Evolutionary conservation across 2,329 filamentous ascomycete genomes (phyloP), one percentile per base, ranked within the genome.

Genomic region (Tolypocladium pustulatum): DNA sequence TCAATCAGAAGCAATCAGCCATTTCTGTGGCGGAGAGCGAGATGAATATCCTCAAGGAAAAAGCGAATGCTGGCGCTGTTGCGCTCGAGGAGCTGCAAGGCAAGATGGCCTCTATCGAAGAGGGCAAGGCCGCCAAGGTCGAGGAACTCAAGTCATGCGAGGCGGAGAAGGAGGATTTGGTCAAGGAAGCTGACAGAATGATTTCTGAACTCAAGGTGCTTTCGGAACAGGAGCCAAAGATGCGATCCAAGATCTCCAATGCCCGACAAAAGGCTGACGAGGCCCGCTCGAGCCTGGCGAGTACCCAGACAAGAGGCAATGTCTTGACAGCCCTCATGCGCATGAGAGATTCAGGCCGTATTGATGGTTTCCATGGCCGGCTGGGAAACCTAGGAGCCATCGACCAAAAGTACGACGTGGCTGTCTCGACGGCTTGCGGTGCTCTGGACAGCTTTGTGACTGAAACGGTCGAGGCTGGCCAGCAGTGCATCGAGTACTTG

Each of bases 401-500:
- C 64, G 92, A 99, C 67, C 82, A 90, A 69, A 90, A 90, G 73
- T 99, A 96, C 72, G 94, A 99, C 68, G 85, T 99, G 51, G 94
- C 94, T n/a, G 96, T 99, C 61, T 99, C 95, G 0, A 99, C 94
- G 0, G 95, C 94, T 13, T 97, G 94, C 65, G 87, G 90, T 53
- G 83, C 89, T 2, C 83, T 99, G 12, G 91, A 99, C 73, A 96
- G 97, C 69, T 92, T 99, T 73, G 93, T 99, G 12, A 96, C 96
- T 0, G 94, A 97, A 67, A 92, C 90, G 0, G 93, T 97, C 17
- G 94, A 97, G 67, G 90, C 91, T 60, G 94, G 92, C 63, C 94
- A 99, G 73, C 92, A 97, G 71, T 99, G 95, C 72, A 97, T 99
- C 63, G 94, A 97, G 69, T 94, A 99, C 68, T 81, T 99, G 15